Base-by-base conservation (phyloP, 805 yeast species). In the Lipomyces yamadae region DNA sequence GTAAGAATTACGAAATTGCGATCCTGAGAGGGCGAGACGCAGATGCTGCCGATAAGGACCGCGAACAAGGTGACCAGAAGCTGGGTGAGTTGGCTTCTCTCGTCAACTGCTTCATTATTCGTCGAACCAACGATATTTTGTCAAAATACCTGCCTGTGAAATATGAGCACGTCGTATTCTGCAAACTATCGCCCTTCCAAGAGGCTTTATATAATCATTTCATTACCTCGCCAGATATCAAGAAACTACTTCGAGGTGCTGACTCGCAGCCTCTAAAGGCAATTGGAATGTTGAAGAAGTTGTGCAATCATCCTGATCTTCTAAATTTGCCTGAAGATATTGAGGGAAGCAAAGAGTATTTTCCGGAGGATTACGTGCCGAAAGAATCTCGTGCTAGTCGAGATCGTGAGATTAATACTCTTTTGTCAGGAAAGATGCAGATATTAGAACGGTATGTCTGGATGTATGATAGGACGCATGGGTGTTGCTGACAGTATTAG, bases 151-250 rank as follows among this genome's bases (percentile, higher is more conserved):
- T 95, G 67, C 99, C 99, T 0, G 91, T 96, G 69, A 95, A 95
- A 77, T 93, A 92, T 76, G 99, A 95, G 77, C 97, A 95, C 77
- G 98, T 95, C 30, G 90, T 95, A n/a, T 95, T 94, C 77, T 92
- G 95, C 68, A 88, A 88, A 55, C 79, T 95, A 63, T 84, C 94
- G 1, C 91, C 91, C 0, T 83, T 93, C 78, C 99, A 95, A 77
- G 79, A 81, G 60, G 78, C 81, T 0, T 77, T 95, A 1, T 95
- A 95, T 75, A 81, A 84, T 61, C 88, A 88, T 70, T 91, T 90
- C 72, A 84, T 92, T 61, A 85, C 90, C 11, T 88, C 96, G 4
- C 92, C 95, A 1, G 95, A 88, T 61, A 88, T 92, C 70, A 85
- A 82, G 60, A 85, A 84, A 70, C 77, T 91, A 10, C 72, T 91